Evolutionary conservation across 441 rosid genomes (phyloP), one percentile per base, ranked within the genome.

Genomic region (Jatropha multifida): DNA sequence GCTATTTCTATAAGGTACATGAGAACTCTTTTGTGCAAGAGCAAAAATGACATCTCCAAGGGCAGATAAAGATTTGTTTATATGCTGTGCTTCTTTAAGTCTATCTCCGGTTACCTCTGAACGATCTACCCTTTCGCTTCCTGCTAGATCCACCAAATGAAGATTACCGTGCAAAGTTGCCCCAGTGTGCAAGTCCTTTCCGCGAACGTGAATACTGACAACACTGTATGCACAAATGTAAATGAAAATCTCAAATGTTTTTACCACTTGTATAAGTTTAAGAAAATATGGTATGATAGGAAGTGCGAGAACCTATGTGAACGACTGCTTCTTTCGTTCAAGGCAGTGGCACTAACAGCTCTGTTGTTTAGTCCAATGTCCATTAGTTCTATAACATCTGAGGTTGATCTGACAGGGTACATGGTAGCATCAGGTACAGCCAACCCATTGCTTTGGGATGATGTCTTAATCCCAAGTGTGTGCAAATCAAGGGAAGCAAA

Each of bases 361-460:
- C 98, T 88, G 78, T 96, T 92, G 85, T 81, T 86, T 41, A 91
- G 77, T 63, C 98, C 99, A 72, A 90, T 76, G 62, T 84, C 85
- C 98, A 96, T 96, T 78, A 96, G 80, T 65, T 90, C 90, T 65
- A 94, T 74, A 6, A 96, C 99, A 81, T 92, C 98, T 72, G 87
- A 73, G 20, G 98, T 91, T 70, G 96, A 88, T 70, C 85, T 84
- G 59, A 96, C 99, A 37, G 87, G 78, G 60, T 89, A 92, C 88
- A 96, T 91, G 83, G 86, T 91, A 61, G 99, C 98, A 77, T 92
- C 97, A 77, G 99, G 99, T 55, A 96, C 99, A 42, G 94, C 97
- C 75, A 96, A 79, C 82, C 98, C 98, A 84, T 90, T 91, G 69
- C 91, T 85, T 82, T 87, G 94, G 69, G 94, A 68, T n/a, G 87